Evolutionary conservation across 768 basidiomycete genomes (phyloP).

Genomic region (Boletellus sp.): DNA sequence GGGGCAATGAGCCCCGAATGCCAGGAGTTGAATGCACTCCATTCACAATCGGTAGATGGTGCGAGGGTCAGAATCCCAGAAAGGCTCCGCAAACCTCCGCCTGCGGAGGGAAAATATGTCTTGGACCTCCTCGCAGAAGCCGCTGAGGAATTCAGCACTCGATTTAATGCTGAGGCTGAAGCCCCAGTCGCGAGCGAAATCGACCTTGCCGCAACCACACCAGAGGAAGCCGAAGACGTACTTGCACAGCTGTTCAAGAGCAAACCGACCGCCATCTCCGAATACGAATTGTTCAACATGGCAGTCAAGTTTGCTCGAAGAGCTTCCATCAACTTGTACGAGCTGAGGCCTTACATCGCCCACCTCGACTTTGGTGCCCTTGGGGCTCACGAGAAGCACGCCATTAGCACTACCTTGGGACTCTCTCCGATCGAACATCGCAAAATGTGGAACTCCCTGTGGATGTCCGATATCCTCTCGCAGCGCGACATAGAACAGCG

Average conservation of each 20-base stretch:
- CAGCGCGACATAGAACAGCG: slow-evolving; percentile 48
- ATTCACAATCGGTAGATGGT: slow-evolving; percentile 68
- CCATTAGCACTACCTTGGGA: slow-evolving; percentile 40
- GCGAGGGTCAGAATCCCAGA: slow-evolving; percentile 40
- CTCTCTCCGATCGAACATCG: slow-evolving; percentile 41
- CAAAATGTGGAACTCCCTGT: slow-evolving; percentile 60
- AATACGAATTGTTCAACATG: slow-evolving; percentile 57
- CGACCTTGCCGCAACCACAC: slow-evolving; percentile 24
- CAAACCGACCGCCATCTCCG: slow-evolving; percentile 52
- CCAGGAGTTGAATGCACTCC: slow-evolving; percentile 67
- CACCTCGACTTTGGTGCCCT: slow-evolving; percentile 59
- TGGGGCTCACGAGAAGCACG: slow-evolving; percentile 50
- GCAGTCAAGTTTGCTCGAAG: slow-evolving; percentile 45
- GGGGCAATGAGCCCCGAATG: slow-evolving; percentile 63
- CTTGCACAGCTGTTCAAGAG: slow-evolving; percentile 47
- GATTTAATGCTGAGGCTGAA: slow-evolving; percentile 34
- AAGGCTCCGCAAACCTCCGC: slow-evolving; percentile 45
- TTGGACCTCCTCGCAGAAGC: slow-evolving; percentile 50
- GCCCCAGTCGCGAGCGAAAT: slow-evolving; percentile 17
- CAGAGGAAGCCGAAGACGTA: slow-evolving; percentile 39
- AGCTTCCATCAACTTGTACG: slow-evolving; percentile 38
- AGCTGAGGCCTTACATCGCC: slow-evolving; percentile 38
- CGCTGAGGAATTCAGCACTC: slow-evolving; percentile 42
- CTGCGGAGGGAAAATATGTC: slow-evolving; percentile 41
- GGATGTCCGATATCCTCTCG: slow-evolving; percentile 57